phyloP scores from a whole-genome alignment of 1,284 basidiomycete species.

The Malassezia sympodialis region DNA sequence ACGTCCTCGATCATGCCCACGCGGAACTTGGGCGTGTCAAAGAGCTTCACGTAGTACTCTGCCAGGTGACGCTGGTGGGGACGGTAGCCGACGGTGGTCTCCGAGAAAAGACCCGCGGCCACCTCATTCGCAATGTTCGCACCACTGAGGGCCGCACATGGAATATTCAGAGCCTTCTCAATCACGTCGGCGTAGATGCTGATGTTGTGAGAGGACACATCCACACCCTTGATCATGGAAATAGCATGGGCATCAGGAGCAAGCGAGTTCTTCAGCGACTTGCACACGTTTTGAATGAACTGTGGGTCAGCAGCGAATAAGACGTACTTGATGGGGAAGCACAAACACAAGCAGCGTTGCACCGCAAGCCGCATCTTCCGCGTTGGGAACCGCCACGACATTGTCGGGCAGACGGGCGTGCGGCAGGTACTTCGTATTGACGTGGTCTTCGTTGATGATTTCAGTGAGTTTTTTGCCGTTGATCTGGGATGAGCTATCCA shows the following conservation, averaged over 20 bases:
- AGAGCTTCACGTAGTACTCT: constrained; percentile 48
- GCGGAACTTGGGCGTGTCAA: constrained; percentile 52
- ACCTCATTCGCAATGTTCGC: constrained; percentile 58
- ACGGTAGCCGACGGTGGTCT: constrained; percentile 56
- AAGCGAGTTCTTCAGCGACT: constrained; percentile 38
- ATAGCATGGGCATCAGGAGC: constrained; percentile 43
- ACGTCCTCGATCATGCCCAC: constrained; percentile 56
- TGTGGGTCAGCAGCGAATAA: constrained; percentile 19
- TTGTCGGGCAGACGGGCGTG: constrained; percentile 53
- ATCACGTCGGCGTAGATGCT: constrained; percentile 56
- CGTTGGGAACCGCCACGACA: constrained; percentile 53
- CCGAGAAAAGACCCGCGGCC: constrained; percentile 52
- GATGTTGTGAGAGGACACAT: constrained; percentile 51
- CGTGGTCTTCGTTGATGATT: constrained; percentile 54
- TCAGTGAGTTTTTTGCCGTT: constrained; percentile 54
- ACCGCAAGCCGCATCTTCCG: constrained; percentile 53
- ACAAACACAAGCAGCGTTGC: constrained; percentile 56
- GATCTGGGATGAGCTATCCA: constrained; percentile 41
- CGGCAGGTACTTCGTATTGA: constrained; percentile 55
- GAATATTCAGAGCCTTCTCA: constrained; percentile 52
- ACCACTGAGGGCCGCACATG: constrained; percentile 54
- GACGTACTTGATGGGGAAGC: constrained; percentile 51
- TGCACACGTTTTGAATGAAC: constrained; percentile 48
- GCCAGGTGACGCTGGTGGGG: constrained; percentile 33
- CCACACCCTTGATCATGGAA: constrained; percentile 49